A percentile compares a stretch with the other conserved stretches of the same genome.
Conservation (phyloP, 805 yeast species). For the Wickerhamiella australiensis region DNA sequence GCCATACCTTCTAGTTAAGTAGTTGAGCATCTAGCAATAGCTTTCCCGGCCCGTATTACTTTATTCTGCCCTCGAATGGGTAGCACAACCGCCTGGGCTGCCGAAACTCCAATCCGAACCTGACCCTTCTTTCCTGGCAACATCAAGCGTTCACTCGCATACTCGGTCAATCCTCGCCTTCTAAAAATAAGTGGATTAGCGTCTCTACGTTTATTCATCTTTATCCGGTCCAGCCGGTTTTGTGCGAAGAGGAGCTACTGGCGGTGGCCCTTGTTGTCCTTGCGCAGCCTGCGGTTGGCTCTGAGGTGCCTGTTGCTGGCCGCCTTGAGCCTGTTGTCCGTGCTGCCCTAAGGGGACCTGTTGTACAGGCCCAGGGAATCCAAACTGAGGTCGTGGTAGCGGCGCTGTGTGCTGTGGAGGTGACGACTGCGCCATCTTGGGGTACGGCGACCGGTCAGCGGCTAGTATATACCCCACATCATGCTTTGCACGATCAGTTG, state of each 20-base stretch:
- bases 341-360: too few species aligned
- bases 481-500: constrained; percentile 18
- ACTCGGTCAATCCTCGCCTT: too few species aligned
- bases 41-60: too few species aligned
- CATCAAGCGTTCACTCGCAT: too few species aligned
- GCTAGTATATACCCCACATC: constrained; percentile 12
- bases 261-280: background rate
- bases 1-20: too few species aligned
- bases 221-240: constrained; percentile 5
- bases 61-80: too few species aligned
- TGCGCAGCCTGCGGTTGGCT: background rate
- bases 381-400: background rate
- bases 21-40: too few species aligned
- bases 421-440: background rate
- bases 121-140: too few species aligned
- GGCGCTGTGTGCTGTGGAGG: background rate
- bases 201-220: background rate
- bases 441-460: constrained; percentile 6
- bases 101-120: too few species aligned
- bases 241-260: background rate
- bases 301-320: background rate
- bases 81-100: too few species aligned
- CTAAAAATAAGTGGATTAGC: too few species aligned
- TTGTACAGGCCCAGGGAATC: background rate
- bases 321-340: too few species aligned